Evolutionary conservation across 208 protist species (phyloP).

Genomic region (Blastocrithidia nonstop): DNA sequence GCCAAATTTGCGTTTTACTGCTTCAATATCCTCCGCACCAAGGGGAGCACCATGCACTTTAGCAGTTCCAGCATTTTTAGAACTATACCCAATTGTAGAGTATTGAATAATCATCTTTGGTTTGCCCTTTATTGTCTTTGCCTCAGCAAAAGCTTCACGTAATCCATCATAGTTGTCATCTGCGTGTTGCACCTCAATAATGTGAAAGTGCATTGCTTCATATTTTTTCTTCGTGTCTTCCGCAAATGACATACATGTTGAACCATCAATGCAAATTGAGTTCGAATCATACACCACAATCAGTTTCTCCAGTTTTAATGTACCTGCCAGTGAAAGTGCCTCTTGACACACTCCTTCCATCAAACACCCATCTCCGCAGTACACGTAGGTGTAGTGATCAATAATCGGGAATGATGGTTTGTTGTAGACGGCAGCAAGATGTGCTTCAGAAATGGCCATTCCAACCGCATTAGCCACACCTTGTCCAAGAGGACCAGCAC

Average conservation of each 20-base stretch:
- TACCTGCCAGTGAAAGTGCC: slow-evolving; percentile 89
- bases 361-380: slow-evolving; percentile 98
- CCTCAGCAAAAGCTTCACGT: slow-evolving; percentile 74
- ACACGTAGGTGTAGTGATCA: slow-evolving; percentile 95
- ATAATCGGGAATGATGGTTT: slow-evolving; percentile 85
- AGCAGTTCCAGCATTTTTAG: slow-evolving; percentile 80
- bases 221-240: slow-evolving; percentile 91
- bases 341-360: slow-evolving; percentile 94
- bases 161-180: slow-evolving; percentile 84
- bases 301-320: slow-evolving; percentile 92
- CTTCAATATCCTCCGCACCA: slow-evolving; percentile 85
- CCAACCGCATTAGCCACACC: slow-evolving; percentile 97
- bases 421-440: slow-evolving; percentile 94
- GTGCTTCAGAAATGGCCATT: slow-evolving; percentile 88
- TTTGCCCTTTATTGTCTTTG: slow-evolving; percentile 75
- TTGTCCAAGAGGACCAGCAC: slow-evolving; percentile 99
- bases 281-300: slow-evolving; percentile 98
- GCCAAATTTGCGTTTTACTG: slow-evolving; percentile 85
- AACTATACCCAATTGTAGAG: slow-evolving; percentile 94
- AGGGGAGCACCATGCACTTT: slow-evolving; percentile 96
- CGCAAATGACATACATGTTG: slow-evolving; percentile 93
- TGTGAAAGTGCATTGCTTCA: slow-evolving; percentile 94
- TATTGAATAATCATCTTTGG: slow-evolving; percentile 91
- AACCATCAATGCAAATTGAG: slow-evolving; percentile 95
- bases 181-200: slow-evolving; percentile 88